phyloP scores from a whole-genome alignment of 371 early-diverging fungal species.

The Lichtheimia corymbifera region DNA sequence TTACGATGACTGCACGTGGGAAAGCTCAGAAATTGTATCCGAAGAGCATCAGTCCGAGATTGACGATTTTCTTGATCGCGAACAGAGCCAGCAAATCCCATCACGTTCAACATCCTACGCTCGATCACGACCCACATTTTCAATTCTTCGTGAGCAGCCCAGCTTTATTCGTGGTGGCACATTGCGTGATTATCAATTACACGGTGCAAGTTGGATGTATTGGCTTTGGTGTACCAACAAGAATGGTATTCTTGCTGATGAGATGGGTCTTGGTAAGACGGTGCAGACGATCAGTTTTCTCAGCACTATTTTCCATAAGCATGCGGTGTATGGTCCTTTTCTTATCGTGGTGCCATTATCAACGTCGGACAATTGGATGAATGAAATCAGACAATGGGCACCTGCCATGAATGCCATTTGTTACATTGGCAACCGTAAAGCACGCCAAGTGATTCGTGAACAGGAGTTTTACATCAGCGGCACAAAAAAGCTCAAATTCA shows the following conservation, averaged over 20 bases:
- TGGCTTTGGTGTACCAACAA: conserved; percentile 94
- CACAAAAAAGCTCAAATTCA: conserved; percentile 76
- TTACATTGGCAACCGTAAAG: conserved; percentile 86
- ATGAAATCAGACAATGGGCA: conserved; percentile 93
- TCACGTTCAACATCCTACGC: conserved; percentile 61
- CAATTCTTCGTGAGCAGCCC: conserved; percentile 78
- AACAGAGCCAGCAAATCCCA: conserved; percentile 71
- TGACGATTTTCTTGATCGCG: conserved; percentile 83
- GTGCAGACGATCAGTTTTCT: conserved; percentile 98
- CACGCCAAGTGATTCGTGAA: conserved; percentile 85
- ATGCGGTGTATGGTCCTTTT: conserved; percentile 90
- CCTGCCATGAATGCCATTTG: conserved; percentile 90
- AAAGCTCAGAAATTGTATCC: conserved; percentile 65
- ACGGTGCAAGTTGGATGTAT: conserved; percentile 99
- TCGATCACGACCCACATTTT: conserved; percentile 73
- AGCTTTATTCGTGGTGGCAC: conserved; percentile 85
- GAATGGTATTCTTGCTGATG: conserved; percentile 94
- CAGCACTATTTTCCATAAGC: conserved; percentile 86
- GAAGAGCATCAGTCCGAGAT: conserved; percentile 74
- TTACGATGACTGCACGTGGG: conserved; percentile 93
- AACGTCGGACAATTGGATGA: conserved; percentile 92
- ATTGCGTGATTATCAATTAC: conserved; percentile 96
- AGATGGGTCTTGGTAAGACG: conserved; percentile 99
- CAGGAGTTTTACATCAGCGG: conserved; percentile 81
- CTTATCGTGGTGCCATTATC: conserved; percentile 96